Base-by-base conservation (phyloP, 768 basidiomycete species). In the Suillus fuscotomentosus region DNA sequence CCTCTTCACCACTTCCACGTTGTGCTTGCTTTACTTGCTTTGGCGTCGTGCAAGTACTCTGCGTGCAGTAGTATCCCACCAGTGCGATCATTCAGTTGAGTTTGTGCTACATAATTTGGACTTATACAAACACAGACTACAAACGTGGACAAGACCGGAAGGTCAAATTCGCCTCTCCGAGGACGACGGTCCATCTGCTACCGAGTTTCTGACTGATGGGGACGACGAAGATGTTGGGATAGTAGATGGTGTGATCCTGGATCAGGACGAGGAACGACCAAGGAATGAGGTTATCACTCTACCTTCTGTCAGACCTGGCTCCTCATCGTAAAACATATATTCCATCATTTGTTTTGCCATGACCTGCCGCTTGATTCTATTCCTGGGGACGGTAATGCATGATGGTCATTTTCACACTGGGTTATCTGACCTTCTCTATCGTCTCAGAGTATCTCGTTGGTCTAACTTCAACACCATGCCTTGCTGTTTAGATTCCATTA, bases 131-230 rank as follows among this genome's bases (percentile, higher is more conserved):
- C 60, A 24, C 68, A 91, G 89, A 67, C 73, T 91, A 61, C 86
- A 85, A 67, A 84, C 83, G 7, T 83, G 88, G 73, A 79, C 80
- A 2, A 74, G 77, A 17, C 70, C 75, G 17, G 85, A 87, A 65
- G 89, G 89, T 3, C 79, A 73, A 7, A 88, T 91, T 62, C 83
- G 89, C 10, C 80, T 91, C 24, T 89, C 88, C 55, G 81, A 85
- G 70, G 90, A 91, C 67, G 88, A 90, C 61, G 87, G 88, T 0
- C 89, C 89, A 14, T 81, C 89, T n/a, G 83, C 88, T n/a, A 78
- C 79, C 17, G 86, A 87, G 61, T 90, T 90, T 66, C 68, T 91
- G 56, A 82, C 81, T 43, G 85, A 86, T 63, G 86, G 85, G 39
- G 82, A 84, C 55, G 86, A 87, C 54, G 87, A 81, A 20, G 73